Conservation (phyloP, 495 filamentous ascomycete species). For the Terfezia boudieri region DNA sequence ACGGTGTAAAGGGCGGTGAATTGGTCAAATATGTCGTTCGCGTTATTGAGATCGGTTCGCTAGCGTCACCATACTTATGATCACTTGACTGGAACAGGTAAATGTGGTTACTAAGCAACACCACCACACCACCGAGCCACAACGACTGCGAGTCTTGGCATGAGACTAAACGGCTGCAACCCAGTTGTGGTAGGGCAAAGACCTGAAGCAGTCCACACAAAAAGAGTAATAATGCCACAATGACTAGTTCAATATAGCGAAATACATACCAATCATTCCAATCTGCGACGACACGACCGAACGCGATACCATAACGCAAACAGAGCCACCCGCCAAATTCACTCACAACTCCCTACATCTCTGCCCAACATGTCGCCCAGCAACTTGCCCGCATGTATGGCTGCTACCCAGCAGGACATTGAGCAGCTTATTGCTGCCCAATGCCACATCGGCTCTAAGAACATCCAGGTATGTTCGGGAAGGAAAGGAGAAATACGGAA, state of each 20-base stretch:
- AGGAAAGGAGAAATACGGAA: constrained; percentile 1
- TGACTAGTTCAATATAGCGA: not conserved
- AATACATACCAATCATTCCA: too few relatives aligned
- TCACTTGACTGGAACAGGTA: too few relatives aligned
- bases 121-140: not conserved
- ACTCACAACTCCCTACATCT: not conserved
- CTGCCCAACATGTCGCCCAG: constrained; percentile 1
- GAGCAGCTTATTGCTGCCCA: constrained; percentile 97
- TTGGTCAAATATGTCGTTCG: too few relatives aligned
- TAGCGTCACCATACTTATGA: too few relatives aligned
- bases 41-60: too few relatives aligned
- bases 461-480: constrained; percentile 42
- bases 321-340: not conserved
- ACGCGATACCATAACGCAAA: not conserved
- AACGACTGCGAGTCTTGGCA: not conserved
- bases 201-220: not conserved
- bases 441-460: constrained; percentile 94
- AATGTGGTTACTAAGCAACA: too few relatives aligned
- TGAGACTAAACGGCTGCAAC: too few relatives aligned
- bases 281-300: not conserved
- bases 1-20: too few relatives aligned
- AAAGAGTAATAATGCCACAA: not conserved
- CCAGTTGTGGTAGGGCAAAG: not conserved
- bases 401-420: constrained; percentile 71
- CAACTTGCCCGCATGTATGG: constrained; percentile 18